phyloP scores from a whole-genome alignment of 176 grass and related monocot genomes.

The Avena sativa region DNA sequence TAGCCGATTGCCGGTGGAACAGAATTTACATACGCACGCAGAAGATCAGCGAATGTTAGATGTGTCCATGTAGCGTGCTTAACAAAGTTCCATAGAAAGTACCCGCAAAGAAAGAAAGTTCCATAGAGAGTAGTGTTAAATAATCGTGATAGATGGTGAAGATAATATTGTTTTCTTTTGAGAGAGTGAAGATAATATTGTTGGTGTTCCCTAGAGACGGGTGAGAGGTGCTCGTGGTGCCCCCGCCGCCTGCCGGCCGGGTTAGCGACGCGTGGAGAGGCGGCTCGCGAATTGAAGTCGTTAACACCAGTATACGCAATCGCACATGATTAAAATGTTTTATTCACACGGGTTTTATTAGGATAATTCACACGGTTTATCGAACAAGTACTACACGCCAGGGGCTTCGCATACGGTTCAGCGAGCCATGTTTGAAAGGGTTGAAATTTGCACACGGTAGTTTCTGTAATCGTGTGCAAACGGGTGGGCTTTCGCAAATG shows the following conservation, averaged over 20 bases:
- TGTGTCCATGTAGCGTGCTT: slow-evolving; percentile 40
- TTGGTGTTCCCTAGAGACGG: slow-evolving; percentile 35
- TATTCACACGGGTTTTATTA: too few relatives aligned
- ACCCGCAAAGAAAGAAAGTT: slow-evolving; percentile 10
- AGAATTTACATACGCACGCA: slow-evolving; percentile 10
- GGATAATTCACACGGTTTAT: too few relatives aligned
- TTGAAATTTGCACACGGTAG: too few relatives aligned
- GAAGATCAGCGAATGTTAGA: slow-evolving; percentile 26
- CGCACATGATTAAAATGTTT: too few relatives aligned
- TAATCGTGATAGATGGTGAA: slow-evolving; percentile 43
- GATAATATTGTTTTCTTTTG: slow-evolving; percentile 50
- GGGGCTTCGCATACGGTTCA: too few relatives aligned
- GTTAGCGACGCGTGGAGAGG: slow-evolving; percentile 47
- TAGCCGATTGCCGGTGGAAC: background rate
- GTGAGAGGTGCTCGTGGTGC: slow-evolving; percentile 32
- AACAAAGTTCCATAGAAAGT: slow-evolving; percentile 45
- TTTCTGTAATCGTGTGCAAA: too few relatives aligned
- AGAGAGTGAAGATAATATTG: slow-evolving; percentile 53
- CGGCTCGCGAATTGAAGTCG: background rate
- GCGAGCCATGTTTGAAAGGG: too few relatives aligned
- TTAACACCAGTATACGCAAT: too few relatives aligned
- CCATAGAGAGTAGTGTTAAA: slow-evolving; percentile 36
- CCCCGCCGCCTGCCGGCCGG: slow-evolving; percentile 45
- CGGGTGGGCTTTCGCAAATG: too few relatives aligned
- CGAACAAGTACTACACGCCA: too few relatives aligned